phyloP scores from a whole-genome alignment of 257 asterid genomes.

The Solanum neorickii region DNA sequence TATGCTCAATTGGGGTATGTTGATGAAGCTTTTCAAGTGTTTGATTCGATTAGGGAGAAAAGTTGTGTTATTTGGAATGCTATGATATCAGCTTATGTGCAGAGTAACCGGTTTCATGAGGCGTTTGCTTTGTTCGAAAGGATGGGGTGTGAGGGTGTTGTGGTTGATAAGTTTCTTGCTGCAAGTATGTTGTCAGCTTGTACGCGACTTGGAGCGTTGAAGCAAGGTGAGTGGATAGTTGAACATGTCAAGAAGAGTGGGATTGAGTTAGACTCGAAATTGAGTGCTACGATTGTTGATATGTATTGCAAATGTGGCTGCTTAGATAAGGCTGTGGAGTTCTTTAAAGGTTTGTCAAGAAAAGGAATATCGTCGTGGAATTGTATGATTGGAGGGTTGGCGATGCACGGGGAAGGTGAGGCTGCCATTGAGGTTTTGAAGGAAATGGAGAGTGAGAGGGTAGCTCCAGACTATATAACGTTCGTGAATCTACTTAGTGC shows the following conservation, averaged over 20 bases:
- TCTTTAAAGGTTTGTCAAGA: conserved; percentile 28
- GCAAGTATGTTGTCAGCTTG: conserved; percentile 82
- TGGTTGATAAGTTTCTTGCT: conserved; percentile 61
- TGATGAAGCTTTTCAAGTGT: conserved; percentile 41
- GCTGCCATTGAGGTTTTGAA: conserved; percentile 60
- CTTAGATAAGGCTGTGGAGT: conserved; percentile 50
- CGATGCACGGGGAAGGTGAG: conserved; percentile 66
- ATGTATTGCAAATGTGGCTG: conserved; percentile 87
- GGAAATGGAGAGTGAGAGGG: conserved; percentile 47
- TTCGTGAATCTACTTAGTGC: conserved; percentile 73
- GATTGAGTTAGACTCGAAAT: conserved; percentile 41
- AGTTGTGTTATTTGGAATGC: conserved; percentile 66
- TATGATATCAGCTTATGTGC: conserved; percentile 39
- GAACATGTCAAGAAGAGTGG: conserved; percentile 24
- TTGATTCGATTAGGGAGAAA: conserved; percentile 35
- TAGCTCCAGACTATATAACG: conserved; percentile 52
- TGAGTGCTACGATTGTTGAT: conserved; percentile 52
- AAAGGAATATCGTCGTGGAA: conserved; percentile 84
- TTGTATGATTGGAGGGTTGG: conserved; percentile 85
- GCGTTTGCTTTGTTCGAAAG: conserved; percentile 48
- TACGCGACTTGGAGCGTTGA: conserved; percentile 59
- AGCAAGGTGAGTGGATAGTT: conserved; percentile 65
- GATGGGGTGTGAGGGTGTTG: conserved; percentile 39
- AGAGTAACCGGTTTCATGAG: conserved; percentile 37
- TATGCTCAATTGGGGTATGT: conserved; percentile 39